Evolutionary conservation across 768 basidiomycete species (phyloP), one percentile per base, ranked within the genome.

Genomic region (Leccinum uliginosum): DNA sequence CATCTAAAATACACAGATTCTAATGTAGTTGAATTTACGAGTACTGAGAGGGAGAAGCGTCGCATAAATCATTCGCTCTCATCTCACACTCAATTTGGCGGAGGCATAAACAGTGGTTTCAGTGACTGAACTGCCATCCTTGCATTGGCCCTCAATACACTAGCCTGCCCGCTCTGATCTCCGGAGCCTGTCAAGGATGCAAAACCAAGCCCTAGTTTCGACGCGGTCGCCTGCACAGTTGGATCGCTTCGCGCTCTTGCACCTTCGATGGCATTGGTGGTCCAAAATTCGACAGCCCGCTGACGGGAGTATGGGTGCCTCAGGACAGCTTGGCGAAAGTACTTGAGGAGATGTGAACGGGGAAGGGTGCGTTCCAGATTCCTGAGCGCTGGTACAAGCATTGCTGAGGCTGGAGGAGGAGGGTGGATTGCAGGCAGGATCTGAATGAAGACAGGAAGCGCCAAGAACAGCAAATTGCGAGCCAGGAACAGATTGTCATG

Each of bases 381-480:
- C 68, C 62, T 61, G 6, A 65, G 70, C 45, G 63, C 62, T 50
- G 60, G 56, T 8, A 59, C 54, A 15, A 70, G 66, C 21, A 49
- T 43, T 9, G 50, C 40, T 61, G 75, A 70, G 67, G 75, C 62
- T 61, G 66, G 63, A 55, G 66, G 60, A 58, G 72, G 62, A 1
- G 64, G 62, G 8, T 68, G 58, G 4, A 68, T 50, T 19, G 74
- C 75, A 5, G 81, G 76, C 6, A 76, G 52, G 50, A 75, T 60
- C 65, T 80, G 77, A 10, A 84, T 65, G 51, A 80, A 34, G 26
- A 83, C 59, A 5, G 87, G 84, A 3, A 89, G 74, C 29, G 77
- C 7, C 55, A 88, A 73, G 71, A 90, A 86, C 53, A 87, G 67
- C 2, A 75, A 26, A 53, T 81, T 79, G n/a, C 89, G 86, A 32